Base-by-base conservation (phyloP, 2,329 filamentous ascomycete genomes). In the Dactylellina sp. region DNA sequence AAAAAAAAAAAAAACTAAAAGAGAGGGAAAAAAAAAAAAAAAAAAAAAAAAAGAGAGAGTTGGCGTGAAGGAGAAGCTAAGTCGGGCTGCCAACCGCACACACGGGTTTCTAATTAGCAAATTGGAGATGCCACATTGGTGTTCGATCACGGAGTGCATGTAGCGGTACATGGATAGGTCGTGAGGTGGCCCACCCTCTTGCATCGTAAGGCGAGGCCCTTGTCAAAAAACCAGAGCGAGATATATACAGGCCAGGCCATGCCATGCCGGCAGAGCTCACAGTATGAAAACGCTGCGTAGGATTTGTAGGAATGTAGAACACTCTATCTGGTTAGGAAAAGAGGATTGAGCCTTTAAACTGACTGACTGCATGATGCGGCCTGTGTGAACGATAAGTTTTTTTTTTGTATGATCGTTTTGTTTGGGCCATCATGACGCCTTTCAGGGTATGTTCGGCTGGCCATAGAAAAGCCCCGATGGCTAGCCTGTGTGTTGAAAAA, bases 181-280 rank as follows among this genome's bases (percentile, higher is more conserved):
- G 37, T 35, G 16, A 42, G 35, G 6, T 18, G 46, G 39, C 25
- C 63, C 63, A 66, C 63, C n/a, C 18, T 39, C 18, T 42, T 60
- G 63, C 63, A 60, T 53, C 28, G 53, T 68, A 68, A 68, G 63
- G 63, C 63, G 46, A 66, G 46, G 56, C 63, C 63, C 63, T 59
- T 52, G 63, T 60, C 42, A 11, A 47, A 60, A 68, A 25, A 28
- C 28, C 9, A 32, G 28, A 32, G 28, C 28, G 28, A 32, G 7
- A 20, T 3, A n/a, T 55, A 57, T 57, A 47, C 62, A 57, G 62
- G 46, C 53, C 53, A 39, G 44, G 39, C 35, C 53, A 37, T 52
- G 50, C 20, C 46, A 50, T 32, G 28, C 28, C 28, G 28, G 28
- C 28, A 32, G 28, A 32, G 28, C 28, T 32, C 28, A 32, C 28